Evolutionary conservation across 1,284 basidiomycete genomes (phyloP), one percentile per base, ranked within the genome.

Genomic region (Microstroma glucosiphilum): DNA sequence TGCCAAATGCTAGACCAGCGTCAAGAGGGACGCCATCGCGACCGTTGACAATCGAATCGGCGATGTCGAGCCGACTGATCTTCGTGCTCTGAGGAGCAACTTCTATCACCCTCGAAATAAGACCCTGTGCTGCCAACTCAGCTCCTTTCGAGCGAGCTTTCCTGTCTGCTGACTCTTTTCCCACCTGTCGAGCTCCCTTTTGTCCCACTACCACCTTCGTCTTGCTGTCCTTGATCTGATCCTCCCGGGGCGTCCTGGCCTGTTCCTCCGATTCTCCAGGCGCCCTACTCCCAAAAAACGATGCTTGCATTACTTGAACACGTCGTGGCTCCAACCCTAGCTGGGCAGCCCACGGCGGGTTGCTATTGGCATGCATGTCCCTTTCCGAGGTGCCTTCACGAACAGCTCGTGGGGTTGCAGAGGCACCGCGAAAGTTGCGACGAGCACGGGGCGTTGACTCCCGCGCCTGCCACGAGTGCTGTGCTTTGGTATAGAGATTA

Each of bases 1-100:
- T 85, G 17, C 92, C 92, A 61, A 93, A 82, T 4, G 89, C 84
- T 51, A 97, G 81, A 0, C 91, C 92, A 8, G 90, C 87, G 80
- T 97, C 94, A 8, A 86, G 82, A 55, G 86, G 82, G 40, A 85
- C 82, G 9, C 84, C 84, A 77, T 93, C 91, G 53, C 83, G 83
- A 6, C 85, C 87, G 49, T 81, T 82, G 0, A 86, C 85, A 17
- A 84, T 81, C 2, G 89, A 91, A 15, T 69, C 56, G 6, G 64
- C 62, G 23, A 77, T 63, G 40, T 72, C 64, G 23, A 65, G 42
- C 54, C 69, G 63, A 49, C 63, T 66, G 59, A 75, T 60, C 62
- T 75, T 75, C 21, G 15, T 48, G 43, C 17, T 48, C 6, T n/a
- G 43, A 21, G 43, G 43, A 17, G 43, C 43, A 21, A 48, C 12